Conservation (phyloP, 441 rosid genomes). For the Geranium incanum region DNA sequence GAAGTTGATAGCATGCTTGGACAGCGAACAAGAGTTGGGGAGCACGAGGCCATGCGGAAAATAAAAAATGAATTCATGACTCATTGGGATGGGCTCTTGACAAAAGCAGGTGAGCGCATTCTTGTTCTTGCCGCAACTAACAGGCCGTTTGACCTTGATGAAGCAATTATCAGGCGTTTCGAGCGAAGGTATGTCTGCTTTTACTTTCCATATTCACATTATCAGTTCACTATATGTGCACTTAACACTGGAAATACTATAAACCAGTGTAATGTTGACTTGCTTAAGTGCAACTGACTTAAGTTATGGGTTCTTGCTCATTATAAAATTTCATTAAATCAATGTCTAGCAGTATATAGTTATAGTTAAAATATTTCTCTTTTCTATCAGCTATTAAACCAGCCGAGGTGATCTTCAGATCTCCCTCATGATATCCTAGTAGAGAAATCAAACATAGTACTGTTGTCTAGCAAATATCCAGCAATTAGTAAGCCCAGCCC, state of each 20-base stretch:
- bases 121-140: slow-evolving; percentile 79
- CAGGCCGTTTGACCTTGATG: slow-evolving; percentile 76
- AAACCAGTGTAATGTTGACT: not conserved
- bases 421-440: not conserved
- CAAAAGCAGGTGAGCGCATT: slow-evolving; percentile 53
- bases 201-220: not conserved
- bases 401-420: not conserved
- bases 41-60: slow-evolving; percentile 76
- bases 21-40: slow-evolving; percentile 63
- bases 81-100: slow-evolving; percentile 68
- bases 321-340: not conserved
- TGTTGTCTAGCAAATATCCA: not conserved
- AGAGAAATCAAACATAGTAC: no score
- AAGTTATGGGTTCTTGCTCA: not conserved
- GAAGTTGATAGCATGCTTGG: slow-evolving; percentile 87
- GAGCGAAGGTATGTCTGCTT: slow-evolving; percentile 49
- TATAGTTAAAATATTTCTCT: not conserved
- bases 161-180: slow-evolving; percentile 69
- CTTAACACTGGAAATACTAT: not conserved
- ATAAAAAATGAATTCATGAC: slow-evolving; percentile 30
- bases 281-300: not conserved
- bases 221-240: not conserved
- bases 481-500: not conserved
- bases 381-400: not conserved
- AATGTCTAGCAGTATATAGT: not conserved